Conservation (phyloP, 2,329 filamentous ascomycete species). For the Phoma sp. region DNA sequence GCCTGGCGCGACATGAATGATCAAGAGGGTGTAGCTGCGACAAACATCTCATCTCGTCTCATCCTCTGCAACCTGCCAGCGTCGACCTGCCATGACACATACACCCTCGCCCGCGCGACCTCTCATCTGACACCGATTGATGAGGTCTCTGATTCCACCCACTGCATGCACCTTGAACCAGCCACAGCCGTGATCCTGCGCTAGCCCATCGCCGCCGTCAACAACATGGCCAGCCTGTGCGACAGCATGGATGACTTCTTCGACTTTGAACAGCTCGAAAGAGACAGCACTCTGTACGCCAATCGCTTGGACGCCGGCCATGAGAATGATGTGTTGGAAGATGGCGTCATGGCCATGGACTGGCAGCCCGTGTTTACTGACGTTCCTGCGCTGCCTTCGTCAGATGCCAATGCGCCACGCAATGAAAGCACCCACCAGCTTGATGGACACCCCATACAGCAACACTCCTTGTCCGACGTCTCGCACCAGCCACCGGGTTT, state of each 20-base stretch:
- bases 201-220: background rate
- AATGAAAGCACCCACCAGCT: background rate
- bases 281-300: constrained; percentile 21
- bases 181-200: background rate
- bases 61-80: constrained; percentile 1
- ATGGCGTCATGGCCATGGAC: constrained; percentile 31
- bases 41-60: constrained; percentile 9
- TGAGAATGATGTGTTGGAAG: background rate
- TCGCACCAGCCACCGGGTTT: background rate
- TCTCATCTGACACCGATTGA: background rate
- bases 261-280: constrained; percentile 41
- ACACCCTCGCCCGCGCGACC: background rate
- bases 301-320: background rate
- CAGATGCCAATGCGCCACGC: background rate
- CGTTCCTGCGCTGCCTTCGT: background rate
- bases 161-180: background rate
- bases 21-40: constrained; percentile 11
- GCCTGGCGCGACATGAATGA: constrained; percentile 6
- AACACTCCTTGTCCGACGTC: background rate
- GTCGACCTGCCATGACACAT: constrained; percentile 2
- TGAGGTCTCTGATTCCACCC: background rate
- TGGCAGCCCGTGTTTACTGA: constrained; percentile 24
- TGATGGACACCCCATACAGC: background rate
- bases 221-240: constrained; percentile 7
- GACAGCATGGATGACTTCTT: constrained; percentile 44